Conservation (phyloP, 2,329 filamentous ascomycete species). For the Didymella sp. region DNA sequence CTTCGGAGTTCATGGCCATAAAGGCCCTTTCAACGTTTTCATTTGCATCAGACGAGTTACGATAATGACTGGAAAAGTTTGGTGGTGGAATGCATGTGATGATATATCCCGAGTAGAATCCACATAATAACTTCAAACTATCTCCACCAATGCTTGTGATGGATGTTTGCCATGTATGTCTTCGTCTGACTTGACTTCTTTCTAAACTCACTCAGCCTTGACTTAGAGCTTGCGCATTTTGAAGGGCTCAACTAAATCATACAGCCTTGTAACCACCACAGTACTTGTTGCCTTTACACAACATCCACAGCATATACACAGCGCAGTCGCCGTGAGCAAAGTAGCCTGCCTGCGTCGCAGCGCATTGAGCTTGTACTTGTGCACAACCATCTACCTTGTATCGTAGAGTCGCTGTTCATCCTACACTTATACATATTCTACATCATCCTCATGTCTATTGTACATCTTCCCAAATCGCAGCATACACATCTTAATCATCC, state of each 20-base stretch:
- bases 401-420: neutral
- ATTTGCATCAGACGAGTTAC: conserved; percentile 49
- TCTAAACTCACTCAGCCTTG: too few species aligned
- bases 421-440: conserved; percentile 5
- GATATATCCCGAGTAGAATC: conserved; percentile 37
- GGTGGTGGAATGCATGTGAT: conserved; percentile 39
- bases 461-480: neutral
- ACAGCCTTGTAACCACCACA: neutral
- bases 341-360: neutral
- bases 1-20: conserved; percentile 45
- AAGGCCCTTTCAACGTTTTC: conserved; percentile 37
- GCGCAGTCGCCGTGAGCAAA: neutral
- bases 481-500: neutral
- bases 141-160: conserved; percentile 19
- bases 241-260: neutral
- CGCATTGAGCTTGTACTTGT: neutral
- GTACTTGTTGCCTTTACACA: neutral
- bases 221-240: neutral
- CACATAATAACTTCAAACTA: conserved; percentile 30
- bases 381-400: neutral
- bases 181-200: neutral
- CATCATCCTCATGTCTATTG: neutral
- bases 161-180: conserved; percentile 2
- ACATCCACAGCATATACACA: neutral
- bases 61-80: conserved; percentile 50